Conservation (phyloP, 2,329 filamentous ascomycete genomes). For the Biscogniauxia sp. region DNA sequence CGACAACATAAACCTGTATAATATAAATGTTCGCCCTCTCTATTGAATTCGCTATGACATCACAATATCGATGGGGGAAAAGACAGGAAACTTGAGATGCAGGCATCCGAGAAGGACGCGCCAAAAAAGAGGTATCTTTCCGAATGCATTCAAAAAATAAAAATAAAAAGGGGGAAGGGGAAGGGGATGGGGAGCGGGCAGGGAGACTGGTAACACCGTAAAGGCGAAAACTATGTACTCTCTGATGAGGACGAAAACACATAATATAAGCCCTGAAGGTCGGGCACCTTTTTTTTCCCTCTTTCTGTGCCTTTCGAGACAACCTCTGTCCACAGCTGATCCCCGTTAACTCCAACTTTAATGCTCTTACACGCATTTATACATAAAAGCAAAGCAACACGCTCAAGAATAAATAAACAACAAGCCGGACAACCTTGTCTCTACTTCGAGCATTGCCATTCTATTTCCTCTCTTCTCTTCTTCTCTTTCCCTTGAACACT, state of each 20-base stretch:
- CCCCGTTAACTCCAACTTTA: conserved; percentile 5
- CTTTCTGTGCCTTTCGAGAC: neutral
- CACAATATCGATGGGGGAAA: too few species aligned
- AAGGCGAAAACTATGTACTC: neutral
- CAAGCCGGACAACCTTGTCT: neutral
- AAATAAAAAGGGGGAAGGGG: too few species aligned
- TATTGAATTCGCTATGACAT: too few species aligned
- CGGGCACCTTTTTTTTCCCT: neutral
- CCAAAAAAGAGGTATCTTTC: neutral
- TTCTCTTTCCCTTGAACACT: neutral
- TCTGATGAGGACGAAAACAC: neutral
- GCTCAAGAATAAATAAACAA: neutral
- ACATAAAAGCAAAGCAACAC: neutral
- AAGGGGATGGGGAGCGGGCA: neutral
- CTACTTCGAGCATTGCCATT: neutral
- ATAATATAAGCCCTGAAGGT: neutral
- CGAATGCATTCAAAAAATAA: neutral
- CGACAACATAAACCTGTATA: too few species aligned
- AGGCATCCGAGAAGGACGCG: neutral
- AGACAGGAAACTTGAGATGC: too few species aligned
- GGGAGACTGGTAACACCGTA: too few species aligned
- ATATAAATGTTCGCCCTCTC: too few species aligned
- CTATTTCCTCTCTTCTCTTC: neutral
- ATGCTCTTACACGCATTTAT: conserved; percentile 1
- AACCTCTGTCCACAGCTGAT: neutral